Evolutionary conservation across 352 stramenopile genomes (phyloP).

Genomic region (Globisporangium cylindrosporum): DNA sequence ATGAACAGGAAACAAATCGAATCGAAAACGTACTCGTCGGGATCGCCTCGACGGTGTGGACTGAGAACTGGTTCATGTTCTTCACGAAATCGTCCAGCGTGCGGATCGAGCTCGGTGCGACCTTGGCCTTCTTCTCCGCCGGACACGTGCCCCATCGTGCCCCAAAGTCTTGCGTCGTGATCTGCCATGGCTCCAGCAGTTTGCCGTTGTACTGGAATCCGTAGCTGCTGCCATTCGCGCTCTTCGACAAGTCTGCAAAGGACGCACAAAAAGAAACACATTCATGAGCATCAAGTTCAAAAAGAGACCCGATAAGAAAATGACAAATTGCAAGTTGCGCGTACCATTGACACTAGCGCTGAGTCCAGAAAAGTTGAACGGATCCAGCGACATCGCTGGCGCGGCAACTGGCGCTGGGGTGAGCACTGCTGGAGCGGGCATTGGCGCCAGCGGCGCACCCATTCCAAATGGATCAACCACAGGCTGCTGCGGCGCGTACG

Average conservation of each 20-base stretch:
- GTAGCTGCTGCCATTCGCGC: conserved; percentile 20
- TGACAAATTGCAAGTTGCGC: conserved; percentile 4
- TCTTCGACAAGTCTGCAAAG: conserved; percentile 31
- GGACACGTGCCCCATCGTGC: conserved; percentile 76
- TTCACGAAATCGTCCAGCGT: conserved; percentile 82
- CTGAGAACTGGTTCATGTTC: conserved; percentile 73
- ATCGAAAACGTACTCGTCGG: conserved; percentile 61
- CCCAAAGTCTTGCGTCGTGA: conserved; percentile 88
- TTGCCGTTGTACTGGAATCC: conserved; percentile 83
- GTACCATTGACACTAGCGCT: conserved; percentile 68
- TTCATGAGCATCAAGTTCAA: background rate
- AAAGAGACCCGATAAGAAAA: background rate
- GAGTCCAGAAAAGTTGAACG: conserved; percentile 74
- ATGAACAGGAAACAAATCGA: background rate
- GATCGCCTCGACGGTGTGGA: conserved; percentile 85
- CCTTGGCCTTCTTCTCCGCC: conserved; percentile 83
- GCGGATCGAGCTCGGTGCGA: conserved; percentile 75
- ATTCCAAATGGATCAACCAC: conserved; percentile 66
- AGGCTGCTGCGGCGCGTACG: conserved; percentile 28
- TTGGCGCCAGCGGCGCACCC: conserved; percentile 30
- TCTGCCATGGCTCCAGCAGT: conserved; percentile 75
- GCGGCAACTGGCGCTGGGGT: conserved; percentile 10
- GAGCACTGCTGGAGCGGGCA: conserved; percentile 23
- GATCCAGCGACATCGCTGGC: conserved; percentile 42
- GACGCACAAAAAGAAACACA: background rate